Evolutionary conservation across 1,284 basidiomycete species (phyloP).

Genomic region (Amylostereum areolatum): DNA sequence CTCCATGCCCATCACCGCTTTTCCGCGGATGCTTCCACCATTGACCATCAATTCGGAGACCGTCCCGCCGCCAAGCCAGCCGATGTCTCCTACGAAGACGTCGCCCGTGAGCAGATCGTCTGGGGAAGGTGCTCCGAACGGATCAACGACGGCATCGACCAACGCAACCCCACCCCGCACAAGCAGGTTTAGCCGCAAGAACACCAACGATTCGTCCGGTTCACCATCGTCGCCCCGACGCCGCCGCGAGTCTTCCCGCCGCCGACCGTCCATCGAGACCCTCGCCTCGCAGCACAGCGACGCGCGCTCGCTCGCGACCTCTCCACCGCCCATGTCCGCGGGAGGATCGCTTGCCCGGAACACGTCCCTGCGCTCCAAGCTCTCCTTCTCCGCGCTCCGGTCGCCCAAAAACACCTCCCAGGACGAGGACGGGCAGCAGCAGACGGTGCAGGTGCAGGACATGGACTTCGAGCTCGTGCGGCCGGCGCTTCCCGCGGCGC

Average conservation of each 20-base stretch:
- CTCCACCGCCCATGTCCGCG: slow-evolving; percentile 11
- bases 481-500: slow-evolving; percentile 43
- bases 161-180: no score
- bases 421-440: slow-evolving; percentile 20
- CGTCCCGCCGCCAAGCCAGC: no score
- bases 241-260: slow-evolving; percentile 11
- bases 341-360: slow-evolving; percentile 14
- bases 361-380: slow-evolving; percentile 45
- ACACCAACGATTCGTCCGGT: no score
- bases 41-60: no score
- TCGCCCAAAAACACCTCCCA: slow-evolving; percentile 23
- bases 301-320: slow-evolving; percentile 12
- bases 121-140: no score
- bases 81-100: no score
- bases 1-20: no score
- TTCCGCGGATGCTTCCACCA: no score
- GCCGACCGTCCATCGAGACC: slow-evolving; percentile 15
- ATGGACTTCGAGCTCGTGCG: slow-evolving; percentile 75
- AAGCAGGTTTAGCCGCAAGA: no score
- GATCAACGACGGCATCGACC: no score
- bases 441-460: slow-evolving; percentile 65
- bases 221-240: slow-evolving; percentile 12
- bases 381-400: slow-evolving; percentile 54
- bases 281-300: slow-evolving; percentile 18
- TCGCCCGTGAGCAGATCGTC: no score